Evolutionary conservation across 768 basidiomycete genomes (phyloP), one percentile per base, ranked within the genome.

Genomic region (Tricholoma sp.): DNA sequence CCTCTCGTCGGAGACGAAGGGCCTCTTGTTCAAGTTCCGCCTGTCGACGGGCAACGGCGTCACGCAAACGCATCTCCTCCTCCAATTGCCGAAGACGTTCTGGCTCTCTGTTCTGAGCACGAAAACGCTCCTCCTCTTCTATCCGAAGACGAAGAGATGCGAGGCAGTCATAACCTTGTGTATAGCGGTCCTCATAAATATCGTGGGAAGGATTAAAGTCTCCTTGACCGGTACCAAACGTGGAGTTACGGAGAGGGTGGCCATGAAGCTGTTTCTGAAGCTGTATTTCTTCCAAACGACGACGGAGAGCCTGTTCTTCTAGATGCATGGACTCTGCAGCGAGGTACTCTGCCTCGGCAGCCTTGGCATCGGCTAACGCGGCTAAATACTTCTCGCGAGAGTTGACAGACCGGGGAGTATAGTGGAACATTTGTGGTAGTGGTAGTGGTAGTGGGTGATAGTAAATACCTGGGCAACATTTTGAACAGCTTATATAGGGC

Each of bases 341-440:
- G 34, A 76, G 63, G 37, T 72, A 74, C 41, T 74, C 70, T 11
- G 67, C 67, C 59, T 75, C 72, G 6, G 75, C 73, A 48, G 72
- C 68, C 56, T 68, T 66, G 17, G 69, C n/a, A n/a, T n/a, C n/a
- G n/a, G n/a, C n/a, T n/a, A n/a, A n/a, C n/a, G n/a, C 70, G 44
- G 69, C 67, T 28, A 74, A 61, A 58, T 76, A 76, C 24, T 65
- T 69, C 20, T 73, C 67, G 20, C 72, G 70, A 33, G 72, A 63
- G 37, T 50, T 64, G 55, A 59, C 50, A 42, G 34, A 41, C 4
- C 24, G 29, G 34, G 55, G 55, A 39, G 50, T 44, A 53, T 61
- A 60, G 57, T 57, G 55, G 58, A 63, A 64, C 62, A 65, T 65
- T 9, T 33, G 57, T 45, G 24, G 24, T 24, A 4, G 24, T 48